A percentile compares a stretch with the other conserved stretches of the same genome.
Conservation (phyloP, 306 rosid species). For the Cucurbita maxima region DNA sequence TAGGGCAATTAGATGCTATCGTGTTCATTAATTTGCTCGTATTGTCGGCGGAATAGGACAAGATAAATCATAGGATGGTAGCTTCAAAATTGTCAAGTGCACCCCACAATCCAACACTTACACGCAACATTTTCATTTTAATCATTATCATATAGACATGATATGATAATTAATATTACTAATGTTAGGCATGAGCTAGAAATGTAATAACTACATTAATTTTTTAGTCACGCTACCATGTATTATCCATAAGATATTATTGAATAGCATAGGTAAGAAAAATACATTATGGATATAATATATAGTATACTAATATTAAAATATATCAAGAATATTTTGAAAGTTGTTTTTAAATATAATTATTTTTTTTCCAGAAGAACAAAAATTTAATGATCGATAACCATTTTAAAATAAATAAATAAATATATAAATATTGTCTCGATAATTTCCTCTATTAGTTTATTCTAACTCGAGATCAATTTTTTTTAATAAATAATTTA, state of each 20-base stretch:
- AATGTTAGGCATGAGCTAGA: neutral
- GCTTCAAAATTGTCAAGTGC: too few species aligned
- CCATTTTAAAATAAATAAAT: neutral
- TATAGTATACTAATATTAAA: neutral
- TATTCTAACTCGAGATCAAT: neutral
- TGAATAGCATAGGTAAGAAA: neutral
- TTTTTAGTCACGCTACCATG: neutral
- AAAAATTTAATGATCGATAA: neutral
- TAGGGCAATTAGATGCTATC: too few species aligned
- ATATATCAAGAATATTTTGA: neutral
- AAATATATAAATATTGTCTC: neutral
- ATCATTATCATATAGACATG: neutral
- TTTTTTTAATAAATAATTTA: neutral
- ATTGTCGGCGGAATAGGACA: too few species aligned
- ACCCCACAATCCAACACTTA: too few species aligned
- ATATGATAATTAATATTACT: neutral
- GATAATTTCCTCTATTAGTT: neutral
- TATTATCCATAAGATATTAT: neutral
- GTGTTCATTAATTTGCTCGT: too few species aligned
- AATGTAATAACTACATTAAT: neutral
- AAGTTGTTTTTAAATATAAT: neutral
- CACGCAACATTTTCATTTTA: neutral
- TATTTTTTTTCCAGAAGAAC: neutral
- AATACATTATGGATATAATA: neutral
- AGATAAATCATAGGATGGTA: too few species aligned